Conservation (phyloP, 768 basidiomycete species). For the Nidularia pulvinata region DNA sequence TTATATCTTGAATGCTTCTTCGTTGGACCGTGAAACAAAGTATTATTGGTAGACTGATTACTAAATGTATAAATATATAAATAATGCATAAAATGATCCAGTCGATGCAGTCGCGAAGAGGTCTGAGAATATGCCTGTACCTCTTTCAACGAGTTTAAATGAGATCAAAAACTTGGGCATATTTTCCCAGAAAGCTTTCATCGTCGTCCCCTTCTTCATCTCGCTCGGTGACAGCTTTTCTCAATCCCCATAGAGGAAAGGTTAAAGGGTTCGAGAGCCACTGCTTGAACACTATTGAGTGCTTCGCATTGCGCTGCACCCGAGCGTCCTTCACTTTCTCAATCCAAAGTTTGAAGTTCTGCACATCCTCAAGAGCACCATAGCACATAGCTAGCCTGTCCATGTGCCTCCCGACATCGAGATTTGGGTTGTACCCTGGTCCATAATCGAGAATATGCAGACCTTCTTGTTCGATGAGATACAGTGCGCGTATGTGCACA, state of each 20-base stretch:
- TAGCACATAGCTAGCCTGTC: conserved; percentile 40
- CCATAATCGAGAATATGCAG: conserved; percentile 20
- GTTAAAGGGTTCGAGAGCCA: conserved; percentile 31
- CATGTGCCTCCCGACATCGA: conserved; percentile 20
- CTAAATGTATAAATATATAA: no score
- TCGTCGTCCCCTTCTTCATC: no score
- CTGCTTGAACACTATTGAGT: conserved; percentile 22
- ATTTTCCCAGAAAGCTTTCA: no score
- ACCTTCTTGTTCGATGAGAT: conserved; percentile 27
- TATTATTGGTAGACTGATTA: no score
- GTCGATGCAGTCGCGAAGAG: no score
- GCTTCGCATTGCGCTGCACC: conserved; percentile 10
- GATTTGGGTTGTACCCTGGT: background rate
- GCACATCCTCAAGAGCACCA: conserved; percentile 32
- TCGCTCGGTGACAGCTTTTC: conserved; percentile 6
- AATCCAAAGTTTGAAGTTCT: conserved; percentile 31
- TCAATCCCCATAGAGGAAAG: conserved; percentile 36
- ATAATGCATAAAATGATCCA: no score
- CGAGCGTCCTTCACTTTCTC: conserved; percentile 21
- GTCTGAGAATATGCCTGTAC: no score
- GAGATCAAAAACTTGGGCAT: no score
- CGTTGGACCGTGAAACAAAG: no score
- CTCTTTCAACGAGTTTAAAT: no score
- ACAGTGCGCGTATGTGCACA: conserved; percentile 24
- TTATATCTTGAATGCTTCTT: no score